A percentile compares a stretch with the other conserved stretches of the same genome.
phyloP scores from a whole-genome alignment of 129 eudicot species.

The Chrysanthemum seticuspe region DNA sequence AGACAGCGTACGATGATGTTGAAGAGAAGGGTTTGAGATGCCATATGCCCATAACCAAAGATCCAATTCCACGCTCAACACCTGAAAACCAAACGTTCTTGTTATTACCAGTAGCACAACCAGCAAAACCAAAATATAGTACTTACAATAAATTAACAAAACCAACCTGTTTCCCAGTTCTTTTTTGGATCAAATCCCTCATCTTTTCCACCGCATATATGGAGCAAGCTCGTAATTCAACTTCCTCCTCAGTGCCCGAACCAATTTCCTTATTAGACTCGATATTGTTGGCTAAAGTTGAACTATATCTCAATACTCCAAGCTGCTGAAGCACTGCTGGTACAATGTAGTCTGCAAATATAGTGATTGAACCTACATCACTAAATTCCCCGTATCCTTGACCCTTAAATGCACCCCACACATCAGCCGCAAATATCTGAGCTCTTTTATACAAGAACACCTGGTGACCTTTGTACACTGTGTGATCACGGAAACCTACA shows the following conservation, averaged over 20 bases:
- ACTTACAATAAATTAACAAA: slow-evolving; percentile 4
- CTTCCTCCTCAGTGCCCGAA: slow-evolving; percentile 89
- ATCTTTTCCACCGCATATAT: slow-evolving; percentile 85
- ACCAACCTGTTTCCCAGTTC: slow-evolving; percentile 77
- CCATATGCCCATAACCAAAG: slow-evolving; percentile 94
- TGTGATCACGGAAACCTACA: slow-evolving; percentile 87
- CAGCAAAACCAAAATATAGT: not conserved
- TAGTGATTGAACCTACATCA: slow-evolving; percentile 68
- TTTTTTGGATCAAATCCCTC: slow-evolving; percentile 61
- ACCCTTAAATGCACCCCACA: slow-evolving; percentile 95
- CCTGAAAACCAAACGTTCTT: slow-evolving; percentile 41
- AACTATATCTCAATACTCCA: slow-evolving; percentile 74
- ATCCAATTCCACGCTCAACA: slow-evolving; percentile 94
- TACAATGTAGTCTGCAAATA: slow-evolving; percentile 89
- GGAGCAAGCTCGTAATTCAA: slow-evolving; percentile 86
- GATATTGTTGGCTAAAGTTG: slow-evolving; percentile 45
- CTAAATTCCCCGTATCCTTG: slow-evolving; percentile 75
- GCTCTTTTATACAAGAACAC: slow-evolving; percentile 84
- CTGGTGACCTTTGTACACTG: slow-evolving; percentile 93
- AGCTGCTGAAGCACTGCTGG: slow-evolving; percentile 93
- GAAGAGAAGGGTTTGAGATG: slow-evolving; percentile 61
- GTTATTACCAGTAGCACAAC: too few species aligned
- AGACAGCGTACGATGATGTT: slow-evolving; percentile 78
- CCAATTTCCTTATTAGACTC: slow-evolving; percentile 54
- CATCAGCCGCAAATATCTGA: slow-evolving; percentile 88